These are phyloP conservation scores for Onygena corvina DNA, from an alignment of 2,329 filamentous ascomycete species.

Conservation along the genomic window DNA sequence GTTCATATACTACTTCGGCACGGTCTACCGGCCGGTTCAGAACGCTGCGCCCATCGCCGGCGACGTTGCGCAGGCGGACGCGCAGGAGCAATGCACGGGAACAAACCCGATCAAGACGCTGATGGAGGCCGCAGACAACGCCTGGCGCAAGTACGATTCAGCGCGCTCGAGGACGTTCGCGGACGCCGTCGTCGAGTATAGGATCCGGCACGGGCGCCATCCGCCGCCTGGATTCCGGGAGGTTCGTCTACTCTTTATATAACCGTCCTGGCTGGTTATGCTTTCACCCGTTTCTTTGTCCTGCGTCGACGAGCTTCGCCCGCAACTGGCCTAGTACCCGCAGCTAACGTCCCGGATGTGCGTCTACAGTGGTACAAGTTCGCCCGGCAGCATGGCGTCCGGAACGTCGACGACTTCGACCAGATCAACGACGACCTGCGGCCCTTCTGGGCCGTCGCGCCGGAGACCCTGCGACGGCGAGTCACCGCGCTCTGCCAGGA, in stretches of 20 bases:
- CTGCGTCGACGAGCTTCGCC: background rate
- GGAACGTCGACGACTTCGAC: slow-evolving; percentile 42
- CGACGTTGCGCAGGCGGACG: background rate
- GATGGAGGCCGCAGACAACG: background rate
- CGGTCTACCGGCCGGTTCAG: background rate
- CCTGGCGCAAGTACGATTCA: slow-evolving; percentile 2
- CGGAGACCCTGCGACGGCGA: slow-evolving; percentile 32
- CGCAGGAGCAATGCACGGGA: background rate
- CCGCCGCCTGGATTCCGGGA: slow-evolving; percentile 40
- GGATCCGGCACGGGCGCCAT: slow-evolving; percentile 35
- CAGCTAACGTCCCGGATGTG: background rate
- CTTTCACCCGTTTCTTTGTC: background rate
- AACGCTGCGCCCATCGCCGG: background rate
- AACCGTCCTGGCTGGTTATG: too few relatives aligned
- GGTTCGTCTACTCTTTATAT: background rate
- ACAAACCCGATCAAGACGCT: background rate
- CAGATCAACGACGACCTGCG: slow-evolving; percentile 40
- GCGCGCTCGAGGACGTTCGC: background rate
- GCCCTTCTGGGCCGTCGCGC: slow-evolving; percentile 39
- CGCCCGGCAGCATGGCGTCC: slow-evolving; percentile 31
- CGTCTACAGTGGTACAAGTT: slow-evolving; percentile 34
- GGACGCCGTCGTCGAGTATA: slow-evolving; percentile 32
- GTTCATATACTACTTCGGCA: slow-evolving; percentile 2
- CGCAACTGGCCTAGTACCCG: background rate
- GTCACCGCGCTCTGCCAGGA: slow-evolving; percentile 29